Base-by-base conservation (phyloP, 2,329 filamentous ascomycete genomes). In the Penicillium italicum region DNA sequence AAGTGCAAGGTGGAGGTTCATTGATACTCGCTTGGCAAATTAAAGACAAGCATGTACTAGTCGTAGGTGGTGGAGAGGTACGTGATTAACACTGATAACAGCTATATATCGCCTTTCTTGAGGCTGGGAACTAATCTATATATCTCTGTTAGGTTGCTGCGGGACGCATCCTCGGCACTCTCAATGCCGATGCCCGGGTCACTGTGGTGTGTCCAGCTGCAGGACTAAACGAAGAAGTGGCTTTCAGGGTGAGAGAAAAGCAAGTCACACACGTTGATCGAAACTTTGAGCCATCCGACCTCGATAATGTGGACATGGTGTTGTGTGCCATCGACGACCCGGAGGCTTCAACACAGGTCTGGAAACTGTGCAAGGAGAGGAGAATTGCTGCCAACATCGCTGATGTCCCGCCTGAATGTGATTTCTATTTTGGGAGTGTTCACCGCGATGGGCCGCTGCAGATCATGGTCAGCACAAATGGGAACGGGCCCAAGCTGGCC, bases 381-480 rank as follows among this genome's bases (percentile, higher is more conserved):
- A 85, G 85, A 58, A 89, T 97, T 62, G 85, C 91, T 6, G 92
- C 91, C 55, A 99, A 99, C 74, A 96, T 99, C 63, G 94, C 94
- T 63, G 94, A 99, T 71, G 94, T 99, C 4, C 94, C 94, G 0
- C 84, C 91, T 0, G 94, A 99, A 74, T 99, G 94, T 75, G 94
- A 99, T 70, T 99, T 99, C 72, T 99, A 97, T 80, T 99, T 99
- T 77, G 94, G 94, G 60, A 94, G 89, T 71, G 87, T 97, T 37
- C 90, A 99, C 76, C 87, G 94, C 48, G 94, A 99, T 72, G 94
- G 94, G 0, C 94, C 94, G 6, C 76, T 99, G 58, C 94, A 99
- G 78, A 88, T 99, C 68, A 99, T 99, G 94, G 93, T 99, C 65
- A 95, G 90, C 77, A 99, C 94, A 34, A 99, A 97, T 72, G 94